Conservation (phyloP, 1,284 basidiomycete species). For the Microbotryum scabiosae region DNA sequence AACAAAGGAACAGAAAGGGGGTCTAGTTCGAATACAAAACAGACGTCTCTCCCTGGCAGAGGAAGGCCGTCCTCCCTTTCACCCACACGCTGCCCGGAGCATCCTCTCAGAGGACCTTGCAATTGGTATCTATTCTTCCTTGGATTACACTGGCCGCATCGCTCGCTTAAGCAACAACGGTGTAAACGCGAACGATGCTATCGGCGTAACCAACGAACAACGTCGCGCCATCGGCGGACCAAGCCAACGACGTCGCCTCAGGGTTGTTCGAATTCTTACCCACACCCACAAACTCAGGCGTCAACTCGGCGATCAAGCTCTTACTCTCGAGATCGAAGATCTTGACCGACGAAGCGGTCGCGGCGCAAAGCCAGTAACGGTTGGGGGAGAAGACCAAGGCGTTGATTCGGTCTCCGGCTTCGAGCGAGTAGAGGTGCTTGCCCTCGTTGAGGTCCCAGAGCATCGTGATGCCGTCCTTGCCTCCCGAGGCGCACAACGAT, state of each 20-base stretch:
- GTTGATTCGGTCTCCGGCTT: constrained; percentile 97
- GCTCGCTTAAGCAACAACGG: constrained; percentile 34
- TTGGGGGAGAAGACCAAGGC: constrained; percentile 99
- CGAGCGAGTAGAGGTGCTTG: constrained; percentile 99
- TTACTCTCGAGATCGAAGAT: constrained; percentile 98
- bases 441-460: constrained; percentile 99
- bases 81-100: no score
- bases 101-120: no score
- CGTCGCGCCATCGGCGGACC: constrained; percentile 97
- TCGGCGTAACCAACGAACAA: constrained; percentile 58
- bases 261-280: constrained; percentile 74
- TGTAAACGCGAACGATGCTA: constrained; percentile 42
- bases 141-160: no score
- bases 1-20: no score
- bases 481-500: constrained; percentile 96
- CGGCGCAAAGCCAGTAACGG: constrained; percentile 99
- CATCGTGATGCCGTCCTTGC: constrained; percentile 99
- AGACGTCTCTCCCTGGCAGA: no score
- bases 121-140: no score
- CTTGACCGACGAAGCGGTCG: constrained; percentile 95
- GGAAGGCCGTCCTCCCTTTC: no score
- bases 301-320: constrained; percentile 97
- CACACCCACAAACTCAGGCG: constrained; percentile 77
- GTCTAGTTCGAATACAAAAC: no score
- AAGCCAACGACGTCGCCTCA: constrained; percentile 94